Percentiles rank a stretch among this genome's conserved stretches.
Evolutionary conservation across 148 eudicot species (phyloP).

Genomic region (Silene uniflora): DNA sequence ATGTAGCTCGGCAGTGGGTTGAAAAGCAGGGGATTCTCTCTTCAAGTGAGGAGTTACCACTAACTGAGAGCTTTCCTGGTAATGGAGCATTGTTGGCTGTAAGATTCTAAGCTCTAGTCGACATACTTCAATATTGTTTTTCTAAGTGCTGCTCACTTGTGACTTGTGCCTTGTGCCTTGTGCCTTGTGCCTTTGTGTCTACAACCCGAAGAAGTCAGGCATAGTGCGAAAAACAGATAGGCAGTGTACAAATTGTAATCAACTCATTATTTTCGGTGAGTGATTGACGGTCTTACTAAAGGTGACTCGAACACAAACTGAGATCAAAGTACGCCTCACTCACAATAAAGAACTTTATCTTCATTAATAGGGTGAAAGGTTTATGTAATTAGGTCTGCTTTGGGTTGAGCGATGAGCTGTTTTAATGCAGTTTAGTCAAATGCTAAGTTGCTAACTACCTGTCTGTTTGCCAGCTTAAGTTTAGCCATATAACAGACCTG

Average conservation of each 20-base stretch:
- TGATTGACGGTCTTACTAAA: not conserved
- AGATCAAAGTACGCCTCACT: not conserved
- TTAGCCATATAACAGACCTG: too few relatives aligned
- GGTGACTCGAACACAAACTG: not conserved
- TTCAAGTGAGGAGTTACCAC: conserved; percentile 77
- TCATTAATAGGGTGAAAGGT: not conserved
- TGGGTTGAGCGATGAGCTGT: too few relatives aligned
- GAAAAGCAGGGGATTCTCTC: conserved; percentile 97
- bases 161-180: not conserved
- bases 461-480: too few relatives aligned
- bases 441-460: too few relatives aligned
- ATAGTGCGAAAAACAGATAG: not conserved
- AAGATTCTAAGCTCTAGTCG: conserved; percentile 27
- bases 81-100: conserved; percentile 77
- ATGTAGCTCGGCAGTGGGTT: conserved; percentile 94
- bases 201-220: not conserved
- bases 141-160: not conserved
- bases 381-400: not conserved
- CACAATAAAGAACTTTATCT: not conserved
- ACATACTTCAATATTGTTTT: not conserved
- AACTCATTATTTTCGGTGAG: not conserved
- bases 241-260: not conserved
- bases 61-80: conserved; percentile 86
- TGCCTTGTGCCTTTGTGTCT: not conserved
- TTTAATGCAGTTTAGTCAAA: too few relatives aligned